phyloP scores from a whole-genome alignment of 139 green algal species.

The Chlorella sorokiniana region DNA sequence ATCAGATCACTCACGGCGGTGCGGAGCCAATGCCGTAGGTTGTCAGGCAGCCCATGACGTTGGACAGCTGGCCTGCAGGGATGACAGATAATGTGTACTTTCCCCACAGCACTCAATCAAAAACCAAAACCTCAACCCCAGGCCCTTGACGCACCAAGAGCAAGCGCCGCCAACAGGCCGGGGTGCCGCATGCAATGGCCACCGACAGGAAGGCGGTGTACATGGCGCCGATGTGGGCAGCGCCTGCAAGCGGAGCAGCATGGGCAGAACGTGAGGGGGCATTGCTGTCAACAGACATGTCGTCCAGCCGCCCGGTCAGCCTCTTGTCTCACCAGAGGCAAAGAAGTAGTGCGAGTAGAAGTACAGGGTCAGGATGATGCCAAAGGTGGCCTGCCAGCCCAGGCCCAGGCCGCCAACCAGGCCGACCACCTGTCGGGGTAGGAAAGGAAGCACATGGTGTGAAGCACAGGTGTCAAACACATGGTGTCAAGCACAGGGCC shows the following conservation, averaged over 20 bases:
- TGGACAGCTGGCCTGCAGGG: slow-evolving; percentile 85
- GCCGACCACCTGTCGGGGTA: slow-evolving; percentile 63
- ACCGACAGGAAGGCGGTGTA: slow-evolving; percentile 99
- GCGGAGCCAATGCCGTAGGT: slow-evolving; percentile 99
- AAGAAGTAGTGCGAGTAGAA: slow-evolving; percentile 99
- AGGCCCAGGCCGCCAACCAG: slow-evolving; percentile 86
- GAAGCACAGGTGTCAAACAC: not conserved
- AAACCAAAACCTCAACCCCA: too few relatives aligned
- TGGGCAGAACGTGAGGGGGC: not conserved
- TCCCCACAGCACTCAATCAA: not conserved
- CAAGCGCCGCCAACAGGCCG: slow-evolving; percentile 50
- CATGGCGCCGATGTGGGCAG: slow-evolving; percentile 99
- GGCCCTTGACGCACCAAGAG: slow-evolving; percentile 28
- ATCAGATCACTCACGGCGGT: slow-evolving; percentile 58
- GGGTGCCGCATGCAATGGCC: slow-evolving; percentile 89
- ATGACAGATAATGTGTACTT: not conserved
- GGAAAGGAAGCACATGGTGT: not conserved
- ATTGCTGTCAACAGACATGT: not conserved
- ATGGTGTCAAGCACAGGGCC: not conserved
- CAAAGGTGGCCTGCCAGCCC: slow-evolving; percentile 94
- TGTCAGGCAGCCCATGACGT: slow-evolving; percentile 99
- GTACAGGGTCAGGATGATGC: slow-evolving; percentile 92
- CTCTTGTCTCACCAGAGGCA: slow-evolving; percentile 60
- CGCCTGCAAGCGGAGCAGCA: slow-evolving; percentile 53
- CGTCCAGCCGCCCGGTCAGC: not conserved